Conservation (phyloP, 441 rosid species). For the Theobroma grandiflorum region DNA sequence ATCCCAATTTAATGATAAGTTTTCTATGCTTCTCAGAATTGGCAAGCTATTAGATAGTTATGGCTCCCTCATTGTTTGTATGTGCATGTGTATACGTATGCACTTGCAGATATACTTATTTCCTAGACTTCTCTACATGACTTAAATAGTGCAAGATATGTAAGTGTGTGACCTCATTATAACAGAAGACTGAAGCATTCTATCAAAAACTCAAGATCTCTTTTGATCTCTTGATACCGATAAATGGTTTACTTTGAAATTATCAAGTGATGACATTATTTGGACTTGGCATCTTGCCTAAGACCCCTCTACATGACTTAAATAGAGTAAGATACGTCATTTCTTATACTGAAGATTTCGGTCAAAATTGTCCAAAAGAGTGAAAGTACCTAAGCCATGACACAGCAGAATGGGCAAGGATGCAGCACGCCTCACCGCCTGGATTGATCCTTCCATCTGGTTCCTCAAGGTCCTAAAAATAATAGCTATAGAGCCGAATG, state of each 20-base stretch:
- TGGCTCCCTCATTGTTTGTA: not conserved
- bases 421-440: conserved; percentile 57
- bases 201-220: not conserved
- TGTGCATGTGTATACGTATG: not conserved
- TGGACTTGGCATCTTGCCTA: not conserved
- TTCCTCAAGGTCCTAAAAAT: conserved; percentile 51
- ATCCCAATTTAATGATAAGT: not conserved
- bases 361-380: not conserved
- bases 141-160: not conserved
- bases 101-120: not conserved
- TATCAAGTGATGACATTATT: not conserved
- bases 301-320: not conserved
- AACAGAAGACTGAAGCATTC: not conserved
- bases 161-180: not conserved
- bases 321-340: not conserved
- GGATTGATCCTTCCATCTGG: conserved; percentile 51
- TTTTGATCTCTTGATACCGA: not conserved
- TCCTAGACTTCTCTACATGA: not conserved
- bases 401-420: conserved; percentile 54
- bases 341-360: too few species aligned
- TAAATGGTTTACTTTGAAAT: not conserved
- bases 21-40: not conserved
- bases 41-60: not conserved
- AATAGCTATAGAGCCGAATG: conserved; percentile 24
- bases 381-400: conserved; percentile 51